Evolutionary conservation across 2,329 filamentous ascomycete species (phyloP), one percentile per base, ranked within the genome.

Genomic region (Orbilia oligospora): DNA sequence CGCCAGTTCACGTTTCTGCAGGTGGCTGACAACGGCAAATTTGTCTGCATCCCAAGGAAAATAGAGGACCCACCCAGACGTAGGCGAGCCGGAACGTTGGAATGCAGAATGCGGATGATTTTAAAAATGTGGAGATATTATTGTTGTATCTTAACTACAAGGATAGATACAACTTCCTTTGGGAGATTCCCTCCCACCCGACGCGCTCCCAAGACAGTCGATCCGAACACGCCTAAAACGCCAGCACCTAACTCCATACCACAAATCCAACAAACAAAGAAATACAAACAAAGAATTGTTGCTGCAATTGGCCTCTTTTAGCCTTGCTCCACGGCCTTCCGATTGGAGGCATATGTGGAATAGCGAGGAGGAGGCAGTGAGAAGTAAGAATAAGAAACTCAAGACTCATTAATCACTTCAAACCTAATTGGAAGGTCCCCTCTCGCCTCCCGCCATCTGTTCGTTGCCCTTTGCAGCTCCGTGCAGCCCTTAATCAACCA

Each of bases 401-500:
- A 76, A 22, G 30, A 22, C 20, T 76, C 73, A 27, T 77, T 77
- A 36, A 77, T 69, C 33, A 71, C 73, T 36, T 77, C 67, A 38
- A 77, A 77, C 36, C 73, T 48, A 16, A 77, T 77, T 30, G 73
- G 73, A 33, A 77, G n/a, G 41, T 77, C 73, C 30, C 73, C 73
- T 55, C 73, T 58, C n/a, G 73, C 73, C 18, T 77, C 73, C 48
- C 73, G 51, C 73, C 73, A 77, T 56, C 61, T 70, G 33, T 77
- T 77, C 30, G 73, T 77, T 27, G 73, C 73, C 44, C 51, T 36
- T 24, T 77, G 73, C 51, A 77, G 51, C 14, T 77, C 73, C 20
- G 48, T 36, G 46, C 73, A 77, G 1, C 27, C 84, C 86, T 82
- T 90, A 88, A 79, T 87, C 84, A 0, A 87, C 80, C 0, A 90